Percentiles rank a stretch among this genome's conserved stretches.
Conservation (phyloP, 2,329 filamentous ascomycete species). For the Fusarium fracticaudum region DNA sequence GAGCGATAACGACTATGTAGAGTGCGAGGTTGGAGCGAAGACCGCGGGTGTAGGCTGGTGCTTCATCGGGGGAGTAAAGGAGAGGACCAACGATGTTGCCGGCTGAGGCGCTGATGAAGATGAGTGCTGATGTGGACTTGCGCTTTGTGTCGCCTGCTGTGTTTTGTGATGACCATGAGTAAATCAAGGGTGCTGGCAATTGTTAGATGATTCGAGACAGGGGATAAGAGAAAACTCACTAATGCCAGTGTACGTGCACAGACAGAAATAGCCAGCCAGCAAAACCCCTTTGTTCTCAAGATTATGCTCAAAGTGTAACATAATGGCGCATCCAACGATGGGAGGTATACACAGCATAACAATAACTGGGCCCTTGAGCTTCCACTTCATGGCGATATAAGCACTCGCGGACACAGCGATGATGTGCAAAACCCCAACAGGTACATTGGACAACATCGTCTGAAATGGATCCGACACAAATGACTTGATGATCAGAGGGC, state of each 20-base stretch:
- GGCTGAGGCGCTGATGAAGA: constrained; percentile 72
- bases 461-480: constrained; percentile 67
- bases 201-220: constrained; percentile 24
- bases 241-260: constrained; percentile 64
- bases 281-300: constrained; percentile 57
- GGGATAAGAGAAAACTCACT: constrained; percentile 44
- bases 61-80: constrained; percentile 66
- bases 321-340: constrained; percentile 64
- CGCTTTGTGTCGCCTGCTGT: constrained; percentile 76
- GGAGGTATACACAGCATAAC: constrained; percentile 65
- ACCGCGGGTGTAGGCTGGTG: constrained; percentile 57
- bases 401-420: constrained; percentile 67
- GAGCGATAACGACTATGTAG: constrained; percentile 66
- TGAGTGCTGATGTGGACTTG: constrained; percentile 70
- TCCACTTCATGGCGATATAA: constrained; percentile 62
- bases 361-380: constrained; percentile 66
- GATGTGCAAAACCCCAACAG: constrained; percentile 68
- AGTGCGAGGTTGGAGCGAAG: constrained; percentile 68
- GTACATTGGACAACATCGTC: constrained; percentile 70
- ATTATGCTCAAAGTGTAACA: constrained; percentile 60
- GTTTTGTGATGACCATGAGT: constrained; percentile 69
- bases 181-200: constrained; percentile 61
- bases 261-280: constrained; percentile 66
- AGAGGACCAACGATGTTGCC: constrained; percentile 75
- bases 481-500: constrained; percentile 66